A percentile compares a stretch with the other conserved stretches of the same genome.
Evolutionary conservation across 164 flowering plant genomes (phyloP).

Genomic region (Paratinospora sagittata): DNA sequence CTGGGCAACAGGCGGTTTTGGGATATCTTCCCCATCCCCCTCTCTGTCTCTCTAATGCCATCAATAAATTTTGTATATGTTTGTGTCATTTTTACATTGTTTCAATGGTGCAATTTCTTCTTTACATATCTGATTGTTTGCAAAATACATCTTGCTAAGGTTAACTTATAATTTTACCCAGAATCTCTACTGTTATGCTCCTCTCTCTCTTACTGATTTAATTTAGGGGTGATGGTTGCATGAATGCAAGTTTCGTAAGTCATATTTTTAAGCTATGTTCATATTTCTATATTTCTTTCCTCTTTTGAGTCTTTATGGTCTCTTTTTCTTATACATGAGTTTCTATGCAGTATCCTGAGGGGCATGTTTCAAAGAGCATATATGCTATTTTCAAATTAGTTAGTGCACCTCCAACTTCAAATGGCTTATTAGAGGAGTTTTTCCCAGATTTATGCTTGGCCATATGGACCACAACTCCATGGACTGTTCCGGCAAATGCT

Average conservation of each 20-base stretch:
- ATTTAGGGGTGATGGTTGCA: not conserved
- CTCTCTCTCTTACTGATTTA: not conserved
- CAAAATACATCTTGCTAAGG: not conserved
- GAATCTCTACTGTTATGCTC: not conserved
- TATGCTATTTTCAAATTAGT: constrained; percentile 72
- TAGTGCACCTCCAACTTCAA: constrained; percentile 40
- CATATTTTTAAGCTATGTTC: not conserved
- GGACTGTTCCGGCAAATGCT: constrained; percentile 99
- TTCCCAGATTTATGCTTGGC: constrained; percentile 78
- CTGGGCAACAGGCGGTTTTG: not conserved
- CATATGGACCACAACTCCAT: constrained; percentile 98
- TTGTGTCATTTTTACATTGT: not conserved
- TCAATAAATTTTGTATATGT: not conserved
- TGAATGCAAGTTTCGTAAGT: not conserved
- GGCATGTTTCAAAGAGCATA: constrained; percentile 88
- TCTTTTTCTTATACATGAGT: constrained; percentile 7
- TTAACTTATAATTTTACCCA: not conserved
- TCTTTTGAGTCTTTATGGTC: not conserved
- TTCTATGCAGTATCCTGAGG: constrained; percentile 83
- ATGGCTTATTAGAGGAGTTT: constrained; percentile 53
- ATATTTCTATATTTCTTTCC: not conserved
- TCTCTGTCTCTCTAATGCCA: too few relatives aligned
- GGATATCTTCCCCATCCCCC: not conserved
- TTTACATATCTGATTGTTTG: not conserved
- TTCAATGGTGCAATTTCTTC: not conserved